These are phyloP conservation scores for Dendrocalamus sinicus DNA, from an alignment of 176 grass and related monocot species.

Conservation along the genomic window DNA sequence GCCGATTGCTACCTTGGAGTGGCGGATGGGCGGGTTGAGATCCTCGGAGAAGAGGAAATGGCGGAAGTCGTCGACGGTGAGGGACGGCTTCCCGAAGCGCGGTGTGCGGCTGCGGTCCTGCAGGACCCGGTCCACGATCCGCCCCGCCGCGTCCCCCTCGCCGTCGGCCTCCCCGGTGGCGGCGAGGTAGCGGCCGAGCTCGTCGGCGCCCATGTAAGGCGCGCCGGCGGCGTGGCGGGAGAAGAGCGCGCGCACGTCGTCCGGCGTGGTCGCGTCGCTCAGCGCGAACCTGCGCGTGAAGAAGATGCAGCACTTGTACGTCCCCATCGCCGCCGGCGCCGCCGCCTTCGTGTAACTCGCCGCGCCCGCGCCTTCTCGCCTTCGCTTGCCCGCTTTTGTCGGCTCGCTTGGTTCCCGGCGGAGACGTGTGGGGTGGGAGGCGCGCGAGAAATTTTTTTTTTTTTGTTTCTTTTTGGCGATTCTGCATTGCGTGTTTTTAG, in stretches of 20 bases:
- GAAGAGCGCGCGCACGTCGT: conserved; percentile 67
- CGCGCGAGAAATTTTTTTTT: background rate
- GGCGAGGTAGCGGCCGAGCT: conserved; percentile 69
- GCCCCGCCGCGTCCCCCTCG: conserved; percentile 51
- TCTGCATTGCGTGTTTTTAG: conserved; percentile 51
- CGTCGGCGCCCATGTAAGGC: conserved; percentile 63
- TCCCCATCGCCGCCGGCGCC: conserved; percentile 49
- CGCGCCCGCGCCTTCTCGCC: conserved; percentile 1
- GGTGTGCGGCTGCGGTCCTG: conserved; percentile 62
- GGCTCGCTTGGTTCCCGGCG: conserved; percentile 38
- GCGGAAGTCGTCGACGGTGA: conserved; percentile 76
- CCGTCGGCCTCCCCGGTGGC: conserved; percentile 29
- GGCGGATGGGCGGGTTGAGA: conserved; percentile 69
- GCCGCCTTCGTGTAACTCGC: conserved; percentile 36
- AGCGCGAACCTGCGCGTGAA: conserved; percentile 76
- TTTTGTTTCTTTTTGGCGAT: conserved; percentile 33
- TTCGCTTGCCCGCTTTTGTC: conserved; percentile 5
- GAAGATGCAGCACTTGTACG: conserved; percentile 84
- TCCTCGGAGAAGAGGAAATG: conserved; percentile 78
- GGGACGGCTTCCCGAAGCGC: conserved; percentile 51
- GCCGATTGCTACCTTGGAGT: conserved; percentile 44
- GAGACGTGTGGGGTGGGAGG: conserved; percentile 40
- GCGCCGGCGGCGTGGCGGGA: conserved; percentile 51
- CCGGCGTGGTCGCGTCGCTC: conserved; percentile 66
- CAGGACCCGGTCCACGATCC: conserved; percentile 59